Percentiles rank a stretch among this genome's conserved stretches.
Conservation (phyloP, 2,329 filamentous ascomycete genomes). For the Fusarium sp. region DNA sequence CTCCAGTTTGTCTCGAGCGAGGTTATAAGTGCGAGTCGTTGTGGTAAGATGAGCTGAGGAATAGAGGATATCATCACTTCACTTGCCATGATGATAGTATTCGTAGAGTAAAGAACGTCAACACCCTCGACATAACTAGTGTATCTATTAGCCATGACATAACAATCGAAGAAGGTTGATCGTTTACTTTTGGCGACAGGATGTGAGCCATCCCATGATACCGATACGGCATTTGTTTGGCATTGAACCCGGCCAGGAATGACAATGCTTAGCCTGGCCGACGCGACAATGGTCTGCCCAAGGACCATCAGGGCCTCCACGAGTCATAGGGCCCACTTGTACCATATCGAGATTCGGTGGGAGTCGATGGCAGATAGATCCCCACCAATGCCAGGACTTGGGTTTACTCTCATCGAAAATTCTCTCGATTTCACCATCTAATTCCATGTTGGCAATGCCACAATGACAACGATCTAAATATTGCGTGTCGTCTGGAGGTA, state of each 20-base stretch:
- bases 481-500: accelerated
- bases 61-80: neutral
- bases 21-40: neutral
- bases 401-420: neutral
- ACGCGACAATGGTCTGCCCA: neutral
- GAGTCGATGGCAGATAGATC: neutral
- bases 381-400: neutral
- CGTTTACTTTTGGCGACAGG: neutral
- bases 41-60: neutral
- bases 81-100: neutral
- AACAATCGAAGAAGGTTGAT: too few relatives aligned
- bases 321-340: neutral
- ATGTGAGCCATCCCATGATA: neutral
- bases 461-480: neutral
- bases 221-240: neutral
- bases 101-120: neutral
- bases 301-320: neutral
- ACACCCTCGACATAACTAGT: neutral
- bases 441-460: neutral
- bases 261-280: neutral
- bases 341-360: neutral
- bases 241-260: neutral
- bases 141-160: neutral
- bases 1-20: neutral
- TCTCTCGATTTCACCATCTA: neutral